phyloP scores from a whole-genome alignment of 2,329 filamentous ascomycete genomes.

The Penicillium fuscoglaucum region DNA sequence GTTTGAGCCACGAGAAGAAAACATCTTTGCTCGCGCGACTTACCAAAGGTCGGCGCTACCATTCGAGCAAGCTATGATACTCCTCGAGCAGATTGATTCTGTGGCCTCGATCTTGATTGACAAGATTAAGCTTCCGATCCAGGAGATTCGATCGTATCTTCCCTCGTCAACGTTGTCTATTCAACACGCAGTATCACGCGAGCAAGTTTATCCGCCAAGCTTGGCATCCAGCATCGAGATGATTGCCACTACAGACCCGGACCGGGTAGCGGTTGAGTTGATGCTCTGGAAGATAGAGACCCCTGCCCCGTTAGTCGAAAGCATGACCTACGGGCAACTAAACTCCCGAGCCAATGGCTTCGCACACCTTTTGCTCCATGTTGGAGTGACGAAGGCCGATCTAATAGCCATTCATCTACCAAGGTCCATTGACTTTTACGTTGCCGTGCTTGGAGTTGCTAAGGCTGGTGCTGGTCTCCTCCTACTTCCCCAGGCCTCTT shows the following conservation, averaged over 20 bases:
- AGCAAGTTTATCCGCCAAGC: slow-evolving; percentile 42
- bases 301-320: slow-evolving; percentile 36
- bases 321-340: slow-evolving; percentile 64
- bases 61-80: slow-evolving; percentile 52
- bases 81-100: slow-evolving; percentile 63
- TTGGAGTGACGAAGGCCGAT: slow-evolving; percentile 53
- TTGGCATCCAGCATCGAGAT: slow-evolving; percentile 58
- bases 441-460: slow-evolving; percentile 69
- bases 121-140: slow-evolving; percentile 35
- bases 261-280: slow-evolving; percentile 65
- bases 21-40: slow-evolving; percentile 55
- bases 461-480: slow-evolving; percentile 78
- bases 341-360: slow-evolving; percentile 65
- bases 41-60: slow-evolving; percentile 59
- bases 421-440: slow-evolving; percentile 72
- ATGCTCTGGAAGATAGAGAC: slow-evolving; percentile 48
- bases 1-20: slow-evolving; percentile 61
- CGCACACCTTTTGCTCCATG: slow-evolving; percentile 55
- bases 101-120: slow-evolving; percentile 50
- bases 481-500: slow-evolving; percentile 73
- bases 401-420: slow-evolving; percentile 75
- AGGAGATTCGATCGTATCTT: slow-evolving; percentile 32
- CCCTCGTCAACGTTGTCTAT: slow-evolving; percentile 48
- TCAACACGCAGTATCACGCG: slow-evolving; percentile 47
- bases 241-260: slow-evolving; percentile 51